Conservation (phyloP, 805 yeast species). For the Candida glaebosa region DNA sequence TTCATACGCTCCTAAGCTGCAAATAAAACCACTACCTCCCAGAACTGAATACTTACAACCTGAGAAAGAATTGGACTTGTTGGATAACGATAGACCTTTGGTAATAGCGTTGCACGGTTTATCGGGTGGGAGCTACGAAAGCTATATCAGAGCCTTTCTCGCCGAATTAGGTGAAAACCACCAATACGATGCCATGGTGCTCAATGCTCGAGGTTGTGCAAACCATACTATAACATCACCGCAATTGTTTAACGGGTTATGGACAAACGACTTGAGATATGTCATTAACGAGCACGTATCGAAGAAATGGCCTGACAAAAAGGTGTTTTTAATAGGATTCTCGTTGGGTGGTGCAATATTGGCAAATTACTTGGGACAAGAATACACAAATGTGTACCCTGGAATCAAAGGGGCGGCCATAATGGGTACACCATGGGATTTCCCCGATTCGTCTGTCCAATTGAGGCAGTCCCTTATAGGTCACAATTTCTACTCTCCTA, state of each 20-base stretch:
- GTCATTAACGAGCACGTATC: conserved; percentile 50
- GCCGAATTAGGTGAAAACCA: conserved; percentile 38
- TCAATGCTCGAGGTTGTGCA: conserved; percentile 76
- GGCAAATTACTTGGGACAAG: conserved; percentile 70
- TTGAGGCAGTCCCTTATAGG: conserved; percentile 41
- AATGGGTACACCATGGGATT: conserved; percentile 73
- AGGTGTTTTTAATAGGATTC: conserved; percentile 63
- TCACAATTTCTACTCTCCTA: conserved; percentile 37
- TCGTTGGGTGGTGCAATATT: conserved; percentile 70
- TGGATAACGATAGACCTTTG: conserved; percentile 50
- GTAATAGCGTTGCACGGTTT: conserved; percentile 67
- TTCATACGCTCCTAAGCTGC: conserved; percentile 38
- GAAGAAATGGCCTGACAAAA: conserved; percentile 54
- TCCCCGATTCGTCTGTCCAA: conserved; percentile 50
- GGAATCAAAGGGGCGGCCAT: conserved; percentile 56
- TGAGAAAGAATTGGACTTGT: conserved; percentile 33
- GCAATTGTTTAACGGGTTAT: conserved; percentile 60
- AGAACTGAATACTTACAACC: conserved; percentile 60
- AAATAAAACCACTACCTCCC: conserved; percentile 59
- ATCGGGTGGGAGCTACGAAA: conserved; percentile 79
- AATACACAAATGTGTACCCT: conserved; percentile 42
- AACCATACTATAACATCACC: conserved; percentile 70
- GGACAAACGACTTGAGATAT: conserved; percentile 67
- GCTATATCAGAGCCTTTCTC: conserved; percentile 58
- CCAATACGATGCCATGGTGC: conserved; percentile 52